Evolutionary conservation across 176 grass and related monocot genomes (phyloP).

Genomic region (Oryza meyeriana): DNA sequence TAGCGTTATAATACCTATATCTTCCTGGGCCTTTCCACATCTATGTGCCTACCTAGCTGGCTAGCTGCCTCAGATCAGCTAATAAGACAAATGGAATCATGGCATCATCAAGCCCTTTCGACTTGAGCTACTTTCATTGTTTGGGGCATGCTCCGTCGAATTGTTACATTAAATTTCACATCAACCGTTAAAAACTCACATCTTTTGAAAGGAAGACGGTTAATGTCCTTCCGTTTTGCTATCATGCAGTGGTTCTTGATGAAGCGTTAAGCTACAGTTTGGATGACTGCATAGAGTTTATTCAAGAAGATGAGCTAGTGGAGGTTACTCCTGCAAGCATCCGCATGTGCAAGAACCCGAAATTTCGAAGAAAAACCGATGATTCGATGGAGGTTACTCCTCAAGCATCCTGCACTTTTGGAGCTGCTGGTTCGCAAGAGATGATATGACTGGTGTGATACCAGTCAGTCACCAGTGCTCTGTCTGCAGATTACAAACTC

Average conservation of each 20-base stretch:
- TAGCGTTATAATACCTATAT: too few relatives aligned
- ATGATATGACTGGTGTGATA: not conserved
- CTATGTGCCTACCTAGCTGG: too few relatives aligned
- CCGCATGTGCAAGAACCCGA: constrained; percentile 94
- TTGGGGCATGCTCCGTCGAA: not conserved
- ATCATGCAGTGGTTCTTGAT: constrained; percentile 85
- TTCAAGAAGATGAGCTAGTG: constrained; percentile 93
- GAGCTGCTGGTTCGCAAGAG: not conserved
- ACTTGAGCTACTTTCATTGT: too few relatives aligned
- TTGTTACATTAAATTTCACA: not conserved
- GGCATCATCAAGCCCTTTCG: too few relatives aligned
- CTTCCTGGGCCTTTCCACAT: too few relatives aligned
- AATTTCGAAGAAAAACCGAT: constrained; percentile 56
- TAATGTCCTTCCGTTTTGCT: constrained; percentile 24
- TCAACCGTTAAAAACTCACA: not conserved
- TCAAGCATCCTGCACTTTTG: not conserved
- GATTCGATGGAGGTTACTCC: not conserved
- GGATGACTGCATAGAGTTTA: constrained; percentile 98
- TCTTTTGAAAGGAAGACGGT: not conserved
- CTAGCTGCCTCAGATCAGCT: too few relatives aligned
- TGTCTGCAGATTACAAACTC: not conserved
- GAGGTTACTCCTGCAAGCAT: constrained; percentile 83
- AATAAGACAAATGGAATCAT: too few relatives aligned
- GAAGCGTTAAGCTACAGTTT: constrained; percentile 78
- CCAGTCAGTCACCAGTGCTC: not conserved